Percentiles rank a stretch among this genome's conserved stretches.
Evolutionary conservation across 2,329 filamentous ascomycete genomes (phyloP).

Genomic region (Paracoccidioides lutzii): DNA sequence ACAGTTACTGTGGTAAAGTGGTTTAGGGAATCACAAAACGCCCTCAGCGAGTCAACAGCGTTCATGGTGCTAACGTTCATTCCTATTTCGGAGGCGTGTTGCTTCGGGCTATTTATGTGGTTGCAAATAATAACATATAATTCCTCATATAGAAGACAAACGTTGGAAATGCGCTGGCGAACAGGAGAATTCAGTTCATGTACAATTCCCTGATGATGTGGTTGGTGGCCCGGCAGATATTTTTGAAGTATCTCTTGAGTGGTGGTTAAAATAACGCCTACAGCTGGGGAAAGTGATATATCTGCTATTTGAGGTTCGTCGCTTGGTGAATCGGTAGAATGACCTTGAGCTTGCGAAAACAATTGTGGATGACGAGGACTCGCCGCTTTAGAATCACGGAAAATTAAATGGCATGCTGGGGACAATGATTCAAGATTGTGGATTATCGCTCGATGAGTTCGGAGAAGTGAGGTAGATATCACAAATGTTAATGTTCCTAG

Average conservation of each 20-base stretch:
- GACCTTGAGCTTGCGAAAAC: slow-evolving; percentile 36
- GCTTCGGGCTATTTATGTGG: slow-evolving; percentile 6
- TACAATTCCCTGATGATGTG: slow-evolving; percentile 2
- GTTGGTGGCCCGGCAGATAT: slow-evolving; percentile 49
- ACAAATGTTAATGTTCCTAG: slow-evolving; percentile 18
- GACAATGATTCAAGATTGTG: slow-evolving; percentile 9
- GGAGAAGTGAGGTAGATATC: slow-evolving; percentile 17
- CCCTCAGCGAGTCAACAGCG: slow-evolving; percentile 13
- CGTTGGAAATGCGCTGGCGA: slow-evolving; percentile 40
- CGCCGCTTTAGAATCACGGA: slow-evolving; percentile 12
- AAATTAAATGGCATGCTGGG: slow-evolving; percentile 10
- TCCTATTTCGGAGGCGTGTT: slow-evolving; percentile 8
- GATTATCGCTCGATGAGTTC: slow-evolving; percentile 14
- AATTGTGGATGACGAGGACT: neutral
- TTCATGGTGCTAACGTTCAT: slow-evolving; percentile 9
- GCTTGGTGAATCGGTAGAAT: slow-evolving; percentile 5
- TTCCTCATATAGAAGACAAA: slow-evolving; percentile 50
- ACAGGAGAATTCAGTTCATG: slow-evolving; percentile 31
- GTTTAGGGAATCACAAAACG: slow-evolving; percentile 16
- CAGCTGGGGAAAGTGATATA: slow-evolving; percentile 54
- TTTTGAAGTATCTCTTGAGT: slow-evolving; percentile 61
- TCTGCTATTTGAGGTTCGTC: slow-evolving; percentile 40
- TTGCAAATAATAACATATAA: slow-evolving; percentile 55
- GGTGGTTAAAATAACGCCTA: slow-evolving; percentile 57
- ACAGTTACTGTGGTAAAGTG: slow-evolving; percentile 1